phyloP scores from a whole-genome alignment of 306 rosid species.

The Rosa rugosa region DNA sequence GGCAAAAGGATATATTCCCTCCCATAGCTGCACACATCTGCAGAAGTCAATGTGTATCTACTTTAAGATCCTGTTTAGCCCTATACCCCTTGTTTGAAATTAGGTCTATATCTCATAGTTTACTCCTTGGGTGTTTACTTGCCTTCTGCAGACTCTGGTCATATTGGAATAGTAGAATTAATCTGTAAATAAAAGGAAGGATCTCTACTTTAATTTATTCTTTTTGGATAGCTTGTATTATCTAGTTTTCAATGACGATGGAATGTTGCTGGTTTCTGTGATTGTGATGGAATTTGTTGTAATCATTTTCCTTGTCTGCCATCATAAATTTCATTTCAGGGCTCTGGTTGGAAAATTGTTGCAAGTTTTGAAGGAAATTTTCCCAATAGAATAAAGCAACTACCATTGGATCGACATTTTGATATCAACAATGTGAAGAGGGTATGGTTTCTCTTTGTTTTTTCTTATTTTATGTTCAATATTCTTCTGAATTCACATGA shows the following conservation, averaged over 20 bases:
- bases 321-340: constrained; percentile 46
- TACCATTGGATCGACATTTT: constrained; percentile 92
- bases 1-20: background rate
- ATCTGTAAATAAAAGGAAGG: background rate
- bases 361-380: constrained; percentile 93
- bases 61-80: background rate
- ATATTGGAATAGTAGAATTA: background rate
- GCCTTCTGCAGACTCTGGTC: background rate
- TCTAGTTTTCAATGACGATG: background rate
- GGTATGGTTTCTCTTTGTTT: constrained; percentile 45
- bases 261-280: constrained; percentile 3
- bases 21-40: background rate
- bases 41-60: background rate
- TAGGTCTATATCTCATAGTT: background rate
- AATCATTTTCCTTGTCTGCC: background rate
- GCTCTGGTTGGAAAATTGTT: constrained; percentile 99
- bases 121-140: background rate
- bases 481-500: constrained; percentile 4
- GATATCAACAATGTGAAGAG: constrained; percentile 94
- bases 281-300: background rate
- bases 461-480: constrained; percentile 6
- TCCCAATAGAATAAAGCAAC: constrained; percentile 94
- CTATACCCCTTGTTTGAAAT: background rate
- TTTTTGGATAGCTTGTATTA: background rate
- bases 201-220: background rate